Conservation (phyloP, 1,139 yeast species). For the Diutina rugosa region DNA sequence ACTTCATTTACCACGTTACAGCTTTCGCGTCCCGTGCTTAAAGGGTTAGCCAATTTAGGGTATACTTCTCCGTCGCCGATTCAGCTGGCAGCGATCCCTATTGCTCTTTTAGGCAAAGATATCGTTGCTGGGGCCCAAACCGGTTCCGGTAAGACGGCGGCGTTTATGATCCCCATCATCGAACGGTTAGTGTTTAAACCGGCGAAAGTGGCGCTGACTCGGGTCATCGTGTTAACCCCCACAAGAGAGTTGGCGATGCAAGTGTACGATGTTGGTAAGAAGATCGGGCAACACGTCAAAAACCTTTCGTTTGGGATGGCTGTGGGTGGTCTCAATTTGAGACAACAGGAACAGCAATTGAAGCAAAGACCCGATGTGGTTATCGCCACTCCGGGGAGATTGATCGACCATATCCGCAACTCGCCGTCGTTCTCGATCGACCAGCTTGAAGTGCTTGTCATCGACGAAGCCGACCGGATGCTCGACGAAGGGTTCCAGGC, state of each 20-base stretch:
- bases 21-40: conserved; percentile 79
- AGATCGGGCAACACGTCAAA: conserved; percentile 63
- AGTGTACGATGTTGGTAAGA: conserved; percentile 86
- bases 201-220: conserved; percentile 68
- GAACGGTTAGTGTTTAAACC: conserved; percentile 89
- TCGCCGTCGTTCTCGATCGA: conserved; percentile 90
- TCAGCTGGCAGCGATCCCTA: conserved; percentile 87
- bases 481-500: conserved; percentile 96
- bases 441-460: conserved; percentile 77
- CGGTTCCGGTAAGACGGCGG: conserved; percentile 99
- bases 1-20: conserved; percentile 64
- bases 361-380: conserved; percentile 90
- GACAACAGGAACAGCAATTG: conserved; percentile 91
- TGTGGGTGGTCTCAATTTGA: conserved; percentile 91
- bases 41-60: conserved; percentile 70
- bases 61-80: conserved; percentile 85
- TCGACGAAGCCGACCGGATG: conserved; percentile 99
- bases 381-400: conserved; percentile 93
- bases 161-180: conserved; percentile 89
- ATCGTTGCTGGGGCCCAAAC: conserved; percentile 99
- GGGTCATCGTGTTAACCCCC: conserved; percentile 85
- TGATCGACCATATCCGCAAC: conserved; percentile 91
- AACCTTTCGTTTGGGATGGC: conserved; percentile 82
- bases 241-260: conserved; percentile 98
- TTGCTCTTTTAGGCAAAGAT: conserved; percentile 84